Evolutionary conservation across 2,329 filamentous ascomycete species (phyloP).

Genomic region (Sclerotiophoma versabilis): DNA sequence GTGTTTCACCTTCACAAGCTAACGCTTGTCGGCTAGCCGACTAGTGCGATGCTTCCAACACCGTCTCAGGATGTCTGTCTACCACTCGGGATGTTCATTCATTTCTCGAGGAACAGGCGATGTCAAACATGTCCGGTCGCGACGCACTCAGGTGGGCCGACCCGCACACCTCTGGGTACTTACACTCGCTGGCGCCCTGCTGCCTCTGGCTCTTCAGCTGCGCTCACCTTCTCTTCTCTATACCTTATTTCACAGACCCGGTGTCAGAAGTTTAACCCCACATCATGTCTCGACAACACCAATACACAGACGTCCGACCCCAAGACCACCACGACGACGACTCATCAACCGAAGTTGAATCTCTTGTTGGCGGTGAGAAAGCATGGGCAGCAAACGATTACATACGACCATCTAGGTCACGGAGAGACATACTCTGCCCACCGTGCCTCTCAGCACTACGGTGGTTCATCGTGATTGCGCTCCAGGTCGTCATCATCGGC

Average conservation of each 20-base stretch:
- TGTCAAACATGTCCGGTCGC: constrained; percentile 35
- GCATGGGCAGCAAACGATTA: constrained; percentile 33
- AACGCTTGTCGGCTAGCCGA: constrained; percentile 30
- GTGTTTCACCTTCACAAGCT: constrained; percentile 36
- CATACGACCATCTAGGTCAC: constrained; percentile 24
- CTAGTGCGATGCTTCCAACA: constrained; percentile 20
- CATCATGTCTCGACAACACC: constrained; percentile 41
- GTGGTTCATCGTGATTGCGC: constrained; percentile 41
- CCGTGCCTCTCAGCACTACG: constrained; percentile 27
- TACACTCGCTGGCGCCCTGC: constrained; percentile 19
- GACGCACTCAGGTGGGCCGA: constrained; percentile 20
- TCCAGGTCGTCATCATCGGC: constrained; percentile 41
- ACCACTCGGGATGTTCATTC: constrained; percentile 11
- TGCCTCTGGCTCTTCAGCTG: constrained; percentile 37
- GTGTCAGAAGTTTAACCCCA: constrained; percentile 22
- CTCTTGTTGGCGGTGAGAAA: constrained; percentile 39
- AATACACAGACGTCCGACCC: constrained; percentile 37
- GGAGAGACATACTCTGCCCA: constrained; percentile 26
- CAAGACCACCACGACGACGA: constrained; percentile 39
- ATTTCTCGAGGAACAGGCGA: constrained; percentile 6
- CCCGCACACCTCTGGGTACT: constrained; percentile 22
- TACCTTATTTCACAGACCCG: constrained; percentile 22
- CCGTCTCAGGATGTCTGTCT: constrained; percentile 24
- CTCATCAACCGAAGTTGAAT: constrained; percentile 46
- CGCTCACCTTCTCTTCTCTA: constrained; percentile 30